Conservation (phyloP, 345 rosid species). For the Excoecaria agallocha region DNA sequence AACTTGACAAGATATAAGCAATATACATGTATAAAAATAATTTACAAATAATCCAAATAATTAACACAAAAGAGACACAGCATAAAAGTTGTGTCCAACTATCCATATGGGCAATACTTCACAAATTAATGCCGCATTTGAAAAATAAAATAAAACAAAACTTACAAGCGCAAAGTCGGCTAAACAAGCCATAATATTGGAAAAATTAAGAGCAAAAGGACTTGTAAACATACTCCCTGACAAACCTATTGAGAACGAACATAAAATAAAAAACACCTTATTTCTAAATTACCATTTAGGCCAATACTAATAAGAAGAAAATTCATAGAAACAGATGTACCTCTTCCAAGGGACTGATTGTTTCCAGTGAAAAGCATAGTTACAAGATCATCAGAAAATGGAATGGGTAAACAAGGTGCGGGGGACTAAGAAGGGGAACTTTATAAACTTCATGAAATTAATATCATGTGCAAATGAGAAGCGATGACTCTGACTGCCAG, state of each 20-base stretch:
- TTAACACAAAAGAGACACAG: background rate
- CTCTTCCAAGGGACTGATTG: conserved; percentile 57
- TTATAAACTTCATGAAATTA: too few relatives aligned
- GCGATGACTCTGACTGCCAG: too few relatives aligned
- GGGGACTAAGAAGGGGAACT: conserved; percentile 52
- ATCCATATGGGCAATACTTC: too few relatives aligned
- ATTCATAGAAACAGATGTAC: conserved; percentile 27
- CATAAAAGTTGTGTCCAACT: background rate
- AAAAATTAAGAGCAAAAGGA: conserved; percentile 33
- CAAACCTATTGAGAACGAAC: conserved; percentile 39
- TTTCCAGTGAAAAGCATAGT: conserved; percentile 61
- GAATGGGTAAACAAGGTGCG: conserved; percentile 50
- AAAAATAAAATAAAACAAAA: conserved; percentile 17
- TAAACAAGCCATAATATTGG: conserved; percentile 36
- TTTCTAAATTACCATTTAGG: background rate
- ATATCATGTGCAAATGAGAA: too few relatives aligned
- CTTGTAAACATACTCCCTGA: conserved; percentile 44
- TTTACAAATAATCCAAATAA: background rate
- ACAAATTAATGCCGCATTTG: too few relatives aligned
- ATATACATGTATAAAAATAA: conserved; percentile 12
- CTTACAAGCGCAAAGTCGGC: conserved; percentile 58
- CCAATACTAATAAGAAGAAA: background rate
- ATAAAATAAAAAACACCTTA: background rate
- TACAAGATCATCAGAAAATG: conserved; percentile 47
- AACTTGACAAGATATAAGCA: background rate